Conservation (phyloP, 106 monocot species). For the Acorus gramineus region DNA sequence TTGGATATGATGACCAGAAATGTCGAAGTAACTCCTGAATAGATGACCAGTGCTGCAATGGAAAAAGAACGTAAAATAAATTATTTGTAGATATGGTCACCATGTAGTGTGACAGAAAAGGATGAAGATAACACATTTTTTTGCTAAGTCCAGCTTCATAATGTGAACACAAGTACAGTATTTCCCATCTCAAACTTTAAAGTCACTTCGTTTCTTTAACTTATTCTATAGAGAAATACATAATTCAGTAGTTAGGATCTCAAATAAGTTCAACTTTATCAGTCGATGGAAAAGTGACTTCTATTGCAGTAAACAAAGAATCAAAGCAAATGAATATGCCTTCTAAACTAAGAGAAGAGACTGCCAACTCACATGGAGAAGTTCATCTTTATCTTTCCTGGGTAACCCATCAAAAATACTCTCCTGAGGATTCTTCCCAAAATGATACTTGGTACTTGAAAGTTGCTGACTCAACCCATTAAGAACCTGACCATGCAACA, state of each 20-base stretch:
- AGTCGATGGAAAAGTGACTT: no score
- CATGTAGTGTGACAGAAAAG: no score
- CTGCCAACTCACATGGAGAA: slow-evolving; percentile 65
- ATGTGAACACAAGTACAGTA: no score
- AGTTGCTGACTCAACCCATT: slow-evolving; percentile 79
- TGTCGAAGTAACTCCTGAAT: slow-evolving; percentile 93
- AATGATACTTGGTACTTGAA: slow-evolving; percentile 75
- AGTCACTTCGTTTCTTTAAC: no score
- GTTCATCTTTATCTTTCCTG: slow-evolving; percentile 56
- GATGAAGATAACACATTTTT: no score
- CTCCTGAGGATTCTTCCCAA: slow-evolving; percentile 72
- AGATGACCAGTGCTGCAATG: slow-evolving; percentile 67
- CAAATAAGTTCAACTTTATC: no score
- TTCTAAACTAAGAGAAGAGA: not conserved
- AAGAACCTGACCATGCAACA: slow-evolving; percentile 66
- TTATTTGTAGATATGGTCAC: no score
- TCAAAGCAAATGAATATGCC: not conserved
- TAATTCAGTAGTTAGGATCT: no score
- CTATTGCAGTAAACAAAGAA: slow-evolving; percentile 11
- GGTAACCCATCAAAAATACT: slow-evolving; percentile 70
- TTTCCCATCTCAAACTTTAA: no score
- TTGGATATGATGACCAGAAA: slow-evolving; percentile 97
- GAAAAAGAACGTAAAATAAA: no score
- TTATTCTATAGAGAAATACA: no score
- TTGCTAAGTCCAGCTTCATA: no score